Base-by-base conservation (phyloP, 257 asterid genomes). In the Solanum pimpinellifolium region DNA sequence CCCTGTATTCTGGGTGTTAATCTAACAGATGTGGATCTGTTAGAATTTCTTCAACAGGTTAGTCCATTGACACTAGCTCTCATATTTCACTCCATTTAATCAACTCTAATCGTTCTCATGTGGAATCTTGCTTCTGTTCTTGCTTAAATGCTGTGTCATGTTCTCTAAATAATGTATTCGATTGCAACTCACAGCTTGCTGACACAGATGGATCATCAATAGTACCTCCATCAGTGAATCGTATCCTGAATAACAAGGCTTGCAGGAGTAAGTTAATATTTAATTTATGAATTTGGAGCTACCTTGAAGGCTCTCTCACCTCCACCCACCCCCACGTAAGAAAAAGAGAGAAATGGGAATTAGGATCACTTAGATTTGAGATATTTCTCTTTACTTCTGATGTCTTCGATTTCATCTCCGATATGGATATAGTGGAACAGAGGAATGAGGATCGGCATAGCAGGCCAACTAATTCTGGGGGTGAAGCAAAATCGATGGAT, bases 151-250 rank as follows among this genome's bases (percentile, higher is more conserved):
- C 1, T 15, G 13, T 49, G 20, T 88, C 82, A 84, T 89, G 80
- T 37, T 62, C 83, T 65, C 82, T 75, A 14, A 85, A 65, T 77
- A 39, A 52, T 73, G 47, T 76, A 42, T 90, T 86, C 70, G 88
- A 85, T 86, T 84, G 87, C 87, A 80, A 88, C 73, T 83, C 75
- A 66, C 89, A 95, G 98, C 98, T 97, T 89, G 94, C 93, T 23
- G 98, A 94, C 86, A 97, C 98, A 47, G 99, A 97, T 89, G 99
- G 99, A 86, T 95, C 99, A 60, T 94, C 99, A 75, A 92, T 94
- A 82, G 88, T 94, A 86, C 99, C 99, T 77, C 98, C 98, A 70
- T 91, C 99, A 11, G 98, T 97, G 87, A 92, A 89, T 83, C 93
- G 96, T 42, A 89, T 97, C 83, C 98, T 97, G n/a, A 95, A 94